A percentile compares a stretch with the other conserved stretches of the same genome.
phyloP scores from a whole-genome alignment of 1,284 basidiomycete species.

The Trichosporon asahii region DNA sequence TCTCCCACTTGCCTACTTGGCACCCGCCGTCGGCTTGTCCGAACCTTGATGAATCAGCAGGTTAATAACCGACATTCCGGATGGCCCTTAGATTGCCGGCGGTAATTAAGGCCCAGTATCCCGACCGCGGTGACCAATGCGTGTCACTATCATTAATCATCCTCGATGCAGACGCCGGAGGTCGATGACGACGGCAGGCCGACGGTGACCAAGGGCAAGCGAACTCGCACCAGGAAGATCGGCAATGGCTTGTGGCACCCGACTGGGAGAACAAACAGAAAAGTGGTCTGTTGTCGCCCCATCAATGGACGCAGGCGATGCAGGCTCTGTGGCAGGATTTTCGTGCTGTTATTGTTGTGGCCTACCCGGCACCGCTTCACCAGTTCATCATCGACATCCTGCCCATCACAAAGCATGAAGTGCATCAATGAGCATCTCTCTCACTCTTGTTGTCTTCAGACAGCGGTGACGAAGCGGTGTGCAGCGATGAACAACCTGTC shows the following conservation, averaged over 20 bases:
- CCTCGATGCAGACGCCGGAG: background rate
- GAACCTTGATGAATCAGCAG: background rate
- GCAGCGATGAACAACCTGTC: background rate
- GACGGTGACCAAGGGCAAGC: background rate
- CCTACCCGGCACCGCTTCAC: background rate
- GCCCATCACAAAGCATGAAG: background rate
- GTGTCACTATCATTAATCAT: background rate
- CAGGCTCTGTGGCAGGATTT: background rate
- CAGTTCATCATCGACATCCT: background rate
- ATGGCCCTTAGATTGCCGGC: background rate
- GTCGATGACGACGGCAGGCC: background rate
- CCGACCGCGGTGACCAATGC: background rate
- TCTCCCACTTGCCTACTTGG: background rate
- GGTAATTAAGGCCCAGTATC: background rate
- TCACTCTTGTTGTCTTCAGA: background rate
- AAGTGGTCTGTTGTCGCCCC: background rate
- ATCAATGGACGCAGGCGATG: background rate
- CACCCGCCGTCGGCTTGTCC: background rate
- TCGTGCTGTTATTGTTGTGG: background rate
- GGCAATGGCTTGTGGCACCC: background rate
- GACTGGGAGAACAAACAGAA: background rate
- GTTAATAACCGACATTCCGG: background rate
- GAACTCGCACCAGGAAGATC: too few species aligned
- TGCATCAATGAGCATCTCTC: too few species aligned
- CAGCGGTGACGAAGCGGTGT: background rate